phyloP scores from a whole-genome alignment of 164 flowering plant species.

The Saururus chinensis region DNA sequence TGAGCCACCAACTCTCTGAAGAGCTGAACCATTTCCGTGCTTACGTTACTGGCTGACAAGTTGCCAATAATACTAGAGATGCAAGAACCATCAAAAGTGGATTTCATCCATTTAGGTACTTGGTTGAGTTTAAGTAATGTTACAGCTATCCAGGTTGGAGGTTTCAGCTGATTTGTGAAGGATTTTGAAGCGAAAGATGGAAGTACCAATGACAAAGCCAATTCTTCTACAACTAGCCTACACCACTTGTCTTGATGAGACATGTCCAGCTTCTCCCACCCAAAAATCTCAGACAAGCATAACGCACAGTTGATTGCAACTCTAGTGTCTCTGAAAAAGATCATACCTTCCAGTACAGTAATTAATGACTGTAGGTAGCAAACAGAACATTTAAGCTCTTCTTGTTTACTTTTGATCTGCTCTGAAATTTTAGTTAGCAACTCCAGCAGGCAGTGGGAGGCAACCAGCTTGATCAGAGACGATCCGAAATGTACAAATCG shows the following conservation, averaged over 20 bases:
- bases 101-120: slow-evolving; percentile 59
- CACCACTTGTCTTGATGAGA: slow-evolving; percentile 46
- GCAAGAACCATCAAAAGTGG: slow-evolving; percentile 49
- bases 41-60: slow-evolving; percentile 41
- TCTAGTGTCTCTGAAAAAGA: slow-evolving; percentile 41
- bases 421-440: slow-evolving; percentile 39
- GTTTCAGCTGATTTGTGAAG: slow-evolving; percentile 44
- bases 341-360: slow-evolving; percentile 58
- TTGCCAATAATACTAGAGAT: slow-evolving; percentile 51
- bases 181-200: slow-evolving; percentile 58
- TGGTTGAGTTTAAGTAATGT: slow-evolving; percentile 44
- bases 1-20: slow-evolving; percentile 42
- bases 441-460: slow-evolving; percentile 75
- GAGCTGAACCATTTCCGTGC: slow-evolving; percentile 42
- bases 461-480: slow-evolving; percentile 52
- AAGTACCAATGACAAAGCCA: slow-evolving; percentile 53
- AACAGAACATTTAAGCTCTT: slow-evolving; percentile 28
- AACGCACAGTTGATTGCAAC: slow-evolving; percentile 65
- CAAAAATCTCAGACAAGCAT: slow-evolving; percentile 48
- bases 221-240: slow-evolving; percentile 69
- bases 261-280: slow-evolving; percentile 41
- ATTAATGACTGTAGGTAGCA: slow-evolving; percentile 40
- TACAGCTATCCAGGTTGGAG: slow-evolving; percentile 50
- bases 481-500: slow-evolving; percentile 73
- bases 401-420: slow-evolving; percentile 19